Evolutionary conservation across 805 yeast species (phyloP).

Genomic region (Kodamaea lidongshanica): DNA sequence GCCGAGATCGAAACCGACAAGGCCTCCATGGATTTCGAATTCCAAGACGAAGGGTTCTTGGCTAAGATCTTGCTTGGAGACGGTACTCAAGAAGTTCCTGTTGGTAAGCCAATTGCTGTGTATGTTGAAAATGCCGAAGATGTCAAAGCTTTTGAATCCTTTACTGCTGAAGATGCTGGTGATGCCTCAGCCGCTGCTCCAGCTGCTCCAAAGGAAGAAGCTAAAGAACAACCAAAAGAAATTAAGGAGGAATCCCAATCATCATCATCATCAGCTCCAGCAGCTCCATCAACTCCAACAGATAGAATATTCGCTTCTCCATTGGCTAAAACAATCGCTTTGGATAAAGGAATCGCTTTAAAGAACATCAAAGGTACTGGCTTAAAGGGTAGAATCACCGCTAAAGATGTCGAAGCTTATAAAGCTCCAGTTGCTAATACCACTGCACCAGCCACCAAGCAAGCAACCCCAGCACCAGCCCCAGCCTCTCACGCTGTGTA

Average conservation of each 20-base stretch:
- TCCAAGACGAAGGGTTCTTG: constrained; percentile 91
- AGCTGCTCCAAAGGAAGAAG: constrained; percentile 33
- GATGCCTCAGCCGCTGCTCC: constrained; percentile 38
- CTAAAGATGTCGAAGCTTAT: constrained; percentile 78
- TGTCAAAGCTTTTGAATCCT: constrained; percentile 82
- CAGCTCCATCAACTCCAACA: constrained; percentile 25
- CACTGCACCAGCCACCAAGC: constrained; percentile 40
- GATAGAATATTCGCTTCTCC: constrained; percentile 92
- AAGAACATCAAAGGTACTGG: constrained; percentile 87
- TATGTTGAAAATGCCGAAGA: constrained; percentile 83
- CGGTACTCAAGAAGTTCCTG: constrained; percentile 86
- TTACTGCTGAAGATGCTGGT: constrained; percentile 78
- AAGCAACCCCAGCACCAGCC: constrained; percentile 44
- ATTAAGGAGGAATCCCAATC: constrained; percentile 19
- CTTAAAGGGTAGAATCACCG: constrained; percentile 90
- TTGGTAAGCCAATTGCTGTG: constrained; percentile 94
- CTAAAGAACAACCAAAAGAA: constrained; percentile 28
- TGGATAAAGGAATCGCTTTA: constrained; percentile 84
- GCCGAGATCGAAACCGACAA: constrained; percentile 98
- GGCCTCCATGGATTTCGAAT: constrained; percentile 97
- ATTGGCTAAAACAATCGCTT: constrained; percentile 84
- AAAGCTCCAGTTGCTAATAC: constrained; percentile 40
- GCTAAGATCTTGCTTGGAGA: constrained; percentile 81
- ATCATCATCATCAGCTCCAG: constrained; percentile 7
- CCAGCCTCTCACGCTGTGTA: constrained; percentile 50